Evolutionary conservation across 148 eudicot genomes (phyloP), one percentile per base, ranked within the genome.

Genomic region (Vaccinium myrtillus): DNA sequence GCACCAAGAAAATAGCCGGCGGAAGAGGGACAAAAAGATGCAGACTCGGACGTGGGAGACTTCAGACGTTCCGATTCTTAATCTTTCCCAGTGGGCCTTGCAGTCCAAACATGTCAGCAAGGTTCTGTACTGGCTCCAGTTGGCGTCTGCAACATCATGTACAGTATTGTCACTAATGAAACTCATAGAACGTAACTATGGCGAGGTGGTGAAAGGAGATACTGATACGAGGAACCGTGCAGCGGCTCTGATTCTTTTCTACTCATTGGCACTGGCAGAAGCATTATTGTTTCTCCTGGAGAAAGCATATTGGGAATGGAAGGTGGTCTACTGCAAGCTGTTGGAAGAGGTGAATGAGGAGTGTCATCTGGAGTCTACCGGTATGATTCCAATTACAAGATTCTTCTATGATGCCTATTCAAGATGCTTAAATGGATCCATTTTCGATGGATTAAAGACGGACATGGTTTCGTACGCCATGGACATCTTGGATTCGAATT

Each of bases 391-490:
- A 7, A 89, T 92, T 18, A 87, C 85, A 78, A 86, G 99, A 55
- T 97, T 97, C 87, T 46, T 30, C n/a, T 75, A 71, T 15, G 21
- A 32, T 30, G 75, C 46, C 0, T 95, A 95, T 81, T 94, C 98
- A 19, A 94, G 86, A 75, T 91, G 98, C 70, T 87, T 95, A 2
- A 85, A 91, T 51, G 95, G 95, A 82, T 94, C 95, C 86, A 83
- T 94, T 19, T 95, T 95, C 14, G 94, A 95, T 79, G 98, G 98
- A 3, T 36, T 95, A 53, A 90, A 94, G 86, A 94, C 93, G 96
- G 98, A 95, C 75, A 91, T 95, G 93, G 98, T 95, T 61, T 93
- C 95, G 8, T 94, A 91, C 63, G 91, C 94, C 6, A 93, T 92
- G 90, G 98, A 95, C 50, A 92, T 94, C 16, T 59, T 95, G 85